Evolutionary conservation across 768 basidiomycete species (phyloP).

Genomic region (Royoungia palumana): DNA sequence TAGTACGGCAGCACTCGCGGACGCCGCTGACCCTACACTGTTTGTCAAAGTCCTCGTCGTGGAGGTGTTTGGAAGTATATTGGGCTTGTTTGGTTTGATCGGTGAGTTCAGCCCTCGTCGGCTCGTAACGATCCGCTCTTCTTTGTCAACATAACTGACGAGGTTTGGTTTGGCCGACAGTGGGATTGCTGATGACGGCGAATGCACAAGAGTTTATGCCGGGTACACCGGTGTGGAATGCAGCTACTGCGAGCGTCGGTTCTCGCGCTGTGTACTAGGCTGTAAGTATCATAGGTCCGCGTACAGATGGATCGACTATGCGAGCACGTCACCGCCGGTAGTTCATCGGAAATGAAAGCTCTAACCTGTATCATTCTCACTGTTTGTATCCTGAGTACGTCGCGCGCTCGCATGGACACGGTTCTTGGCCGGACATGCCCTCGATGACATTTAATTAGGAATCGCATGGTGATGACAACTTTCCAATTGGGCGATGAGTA

Average conservation of each 20-base stretch:
- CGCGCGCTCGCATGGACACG: too few relatives aligned
- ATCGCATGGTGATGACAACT: too few relatives aligned
- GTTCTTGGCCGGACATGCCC: too few relatives aligned
- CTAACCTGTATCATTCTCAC: too few relatives aligned
- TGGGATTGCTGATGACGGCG: slow-evolving; percentile 78
- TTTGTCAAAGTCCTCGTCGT: slow-evolving; percentile 98
- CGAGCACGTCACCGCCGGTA: too few relatives aligned
- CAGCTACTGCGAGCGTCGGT: slow-evolving; percentile 27
- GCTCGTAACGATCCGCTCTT: not conserved
- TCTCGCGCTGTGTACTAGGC: slow-evolving; percentile 34
- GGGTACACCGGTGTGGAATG: slow-evolving; percentile 29
- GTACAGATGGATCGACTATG: too few relatives aligned
- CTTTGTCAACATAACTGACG: not conserved
- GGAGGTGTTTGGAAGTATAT: slow-evolving; percentile 88
- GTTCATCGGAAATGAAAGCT: too few relatives aligned
- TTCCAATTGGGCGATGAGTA: too few relatives aligned
- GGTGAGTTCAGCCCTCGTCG: slow-evolving; percentile 49
- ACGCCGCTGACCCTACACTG: slow-evolving; percentile 90
- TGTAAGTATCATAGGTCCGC: not conserved
- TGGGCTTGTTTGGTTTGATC: slow-evolving; percentile 91
- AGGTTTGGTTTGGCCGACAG: slow-evolving; percentile 33
- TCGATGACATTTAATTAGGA: too few relatives aligned
- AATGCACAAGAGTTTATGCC: slow-evolving; percentile 57
- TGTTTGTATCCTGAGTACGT: too few relatives aligned
- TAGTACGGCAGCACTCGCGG: slow-evolving; percentile 90